Conservation (phyloP, 140 eudicot species). For the Anethum foeniculum region DNA sequence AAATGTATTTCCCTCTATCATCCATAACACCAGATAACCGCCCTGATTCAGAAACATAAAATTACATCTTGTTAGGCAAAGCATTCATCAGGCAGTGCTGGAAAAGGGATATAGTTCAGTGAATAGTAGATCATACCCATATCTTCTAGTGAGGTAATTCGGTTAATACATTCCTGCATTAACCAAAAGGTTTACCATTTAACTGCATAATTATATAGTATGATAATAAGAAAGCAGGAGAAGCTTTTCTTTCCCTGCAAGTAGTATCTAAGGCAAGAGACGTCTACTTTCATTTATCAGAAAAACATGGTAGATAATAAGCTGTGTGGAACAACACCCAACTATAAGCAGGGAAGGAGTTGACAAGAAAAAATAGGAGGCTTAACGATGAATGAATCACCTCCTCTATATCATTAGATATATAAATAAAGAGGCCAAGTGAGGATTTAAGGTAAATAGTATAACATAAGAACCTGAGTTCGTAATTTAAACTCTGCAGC, state of each 20-base stretch:
- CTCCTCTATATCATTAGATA: neutral
- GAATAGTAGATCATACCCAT: conserved; percentile 51
- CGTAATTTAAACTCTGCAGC: conserved; percentile 96
- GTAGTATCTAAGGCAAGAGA: neutral
- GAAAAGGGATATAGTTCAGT: neutral
- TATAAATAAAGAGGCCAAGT: neutral
- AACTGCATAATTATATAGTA: conserved; percentile 8
- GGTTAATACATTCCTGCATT: conserved; percentile 81
- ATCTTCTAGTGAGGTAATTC: conserved; percentile 69
- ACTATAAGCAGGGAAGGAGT: neutral
- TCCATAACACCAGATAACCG: conserved; percentile 97
- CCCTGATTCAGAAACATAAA: conserved; percentile 37
- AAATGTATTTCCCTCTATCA: conserved; percentile 94
- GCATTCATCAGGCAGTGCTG: neutral
- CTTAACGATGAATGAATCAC: neutral
- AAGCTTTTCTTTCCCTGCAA: neutral
- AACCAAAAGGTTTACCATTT: neutral
- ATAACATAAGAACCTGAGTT: conserved; percentile 59
- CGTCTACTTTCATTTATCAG: neutral
- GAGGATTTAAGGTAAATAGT: neutral
- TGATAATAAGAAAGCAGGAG: conserved; percentile 6
- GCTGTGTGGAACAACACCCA: neutral
- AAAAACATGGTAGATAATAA: neutral
- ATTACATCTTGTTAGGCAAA: neutral
- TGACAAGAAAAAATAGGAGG: neutral